Base-by-base conservation (phyloP, 2,329 filamentous ascomycete species). In the Fonsecaea pedrosoi region DNA sequence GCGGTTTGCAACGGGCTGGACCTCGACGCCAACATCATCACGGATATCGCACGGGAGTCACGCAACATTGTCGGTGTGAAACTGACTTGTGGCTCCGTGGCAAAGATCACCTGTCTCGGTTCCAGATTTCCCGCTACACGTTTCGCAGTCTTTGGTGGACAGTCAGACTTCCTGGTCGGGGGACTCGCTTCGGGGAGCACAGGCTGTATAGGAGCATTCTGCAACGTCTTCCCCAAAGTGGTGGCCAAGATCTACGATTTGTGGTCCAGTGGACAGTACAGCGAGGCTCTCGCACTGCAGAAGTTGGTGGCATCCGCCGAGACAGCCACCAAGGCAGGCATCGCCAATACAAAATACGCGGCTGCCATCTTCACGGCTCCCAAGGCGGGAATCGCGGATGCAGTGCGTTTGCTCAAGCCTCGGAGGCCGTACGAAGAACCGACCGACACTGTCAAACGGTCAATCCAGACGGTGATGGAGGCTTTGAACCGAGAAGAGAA, bases 131-230 rank as follows among this genome's bases (percentile, higher is more conserved):
- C 82, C 0, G 76, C 83, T 0, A 81, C 84, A 1, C 76, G 82
- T 13, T 93, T 93, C 74, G 85, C 88, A 1, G 85, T 87, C 0
- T 92, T 87, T 72, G 90, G 89, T 0, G 91, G 91, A 0, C 90
- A 92, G 78, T 87, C 86, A 1, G 90, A 93, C 73, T 92, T 91
- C 75, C 77, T 92, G 50, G 78, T 88, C 30, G 84, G 82, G 0
- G 85, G 84, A 0, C 71, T 88, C 13, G 80, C 81, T 2, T 81
- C 82, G 2, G 86, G 86, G 0, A 82, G 80, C 15, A 81, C 83
- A 0, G 86, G 86, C 0, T 86, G 84, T 68, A 85, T 88, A 54
- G 82, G 83, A 1, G 85, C 82, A 1, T 87, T 87, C 73, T 84
- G 82, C 34, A 88, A 87, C 69, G 78, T 86, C 1, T 85, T 85